Base-by-base conservation (phyloP, 805 yeast genomes). In the Candida corydali region DNA sequence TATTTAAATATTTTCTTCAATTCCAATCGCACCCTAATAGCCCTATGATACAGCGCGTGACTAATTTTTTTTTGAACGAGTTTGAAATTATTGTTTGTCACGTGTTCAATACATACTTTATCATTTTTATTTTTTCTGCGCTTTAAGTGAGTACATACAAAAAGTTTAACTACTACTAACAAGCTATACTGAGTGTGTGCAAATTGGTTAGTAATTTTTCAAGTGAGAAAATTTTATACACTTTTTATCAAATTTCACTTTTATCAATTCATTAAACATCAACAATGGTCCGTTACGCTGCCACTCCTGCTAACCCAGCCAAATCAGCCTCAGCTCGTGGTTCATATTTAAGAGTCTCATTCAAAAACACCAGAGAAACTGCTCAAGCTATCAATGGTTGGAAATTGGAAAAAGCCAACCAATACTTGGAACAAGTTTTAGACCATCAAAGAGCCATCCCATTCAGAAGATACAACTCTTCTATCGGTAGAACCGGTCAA, bases 361-460 rank as follows among this genome's bases (percentile, higher is more conserved):
- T 73, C 96, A 93, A 93, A 89, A 93, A 93, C 91, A 93, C 98
- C 78, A 87, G 96, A 75, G 98, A 91, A 76, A 84, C 98, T 57
- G 97, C 94, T 62, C 96, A 86, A 76, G 96, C 98, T 70, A 81
- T 93, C 74, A 80, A 77, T 72, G 98, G 98, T 59, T 93, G 98
- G 98, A 84, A 86, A 72, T 80, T 91, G 69, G 82, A 85, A 75
- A 89, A 75, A 75, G 99, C 99, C 63, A 87, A 88, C 70, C 75
- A 78, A 65, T 93, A 93, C 86, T 84, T 93, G 65, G 86, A 81
- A 58, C 96, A 87, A 74, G 99, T 93, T 55, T 73, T 84, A 69
- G 95, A 89, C 73, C 96, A 93, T 80, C 79, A 93, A 78, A 91
- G 98, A 82, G 99, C 98, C 64, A 86, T 93, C 61, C 99, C 99